These are phyloP conservation scores for Hymenoscyphus albidus DNA, from an alignment of 2,329 filamentous ascomycete genomes.

Conservation along the genomic window DNA sequence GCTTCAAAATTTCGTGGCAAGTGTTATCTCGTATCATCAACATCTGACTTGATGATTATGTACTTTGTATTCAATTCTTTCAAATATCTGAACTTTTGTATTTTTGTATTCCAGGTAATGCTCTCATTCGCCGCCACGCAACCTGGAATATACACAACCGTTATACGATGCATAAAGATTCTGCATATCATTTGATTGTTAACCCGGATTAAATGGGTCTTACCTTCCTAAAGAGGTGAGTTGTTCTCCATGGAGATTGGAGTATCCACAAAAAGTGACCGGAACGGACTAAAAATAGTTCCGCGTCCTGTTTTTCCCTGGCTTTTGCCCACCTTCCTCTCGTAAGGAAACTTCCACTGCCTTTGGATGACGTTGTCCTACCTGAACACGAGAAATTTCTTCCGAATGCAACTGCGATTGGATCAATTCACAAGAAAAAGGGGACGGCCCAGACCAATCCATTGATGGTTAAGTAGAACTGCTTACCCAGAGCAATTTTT, in stretches of 20 bases:
- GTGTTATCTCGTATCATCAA: background rate
- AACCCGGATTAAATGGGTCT: background rate
- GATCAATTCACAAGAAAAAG: background rate
- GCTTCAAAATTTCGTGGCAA: background rate
- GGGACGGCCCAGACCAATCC: background rate
- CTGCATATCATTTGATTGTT: background rate
- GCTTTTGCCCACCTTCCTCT: background rate
- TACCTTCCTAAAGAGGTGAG: background rate
- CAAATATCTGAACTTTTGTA: background rate
- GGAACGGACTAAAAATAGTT: background rate
- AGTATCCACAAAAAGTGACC: background rate
- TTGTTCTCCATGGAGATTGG: background rate
- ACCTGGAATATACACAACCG: background rate
- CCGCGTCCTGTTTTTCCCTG: background rate
- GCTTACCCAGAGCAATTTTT: background rate
- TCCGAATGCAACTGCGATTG: background rate
- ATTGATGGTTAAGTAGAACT: constrained; percentile 7
- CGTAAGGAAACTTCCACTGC: constrained; percentile 3
- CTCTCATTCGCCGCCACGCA: background rate
- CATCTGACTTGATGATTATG: background rate
- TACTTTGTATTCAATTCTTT: background rate
- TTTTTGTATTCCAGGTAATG: background rate
- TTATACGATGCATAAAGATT: background rate
- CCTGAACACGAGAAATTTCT: constrained; percentile 11
- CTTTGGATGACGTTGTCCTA: constrained; percentile 13